Evolutionary conservation across 345 rosid species (phyloP), one percentile per base, ranked within the genome.

Genomic region (Ceriops zippeliana): DNA sequence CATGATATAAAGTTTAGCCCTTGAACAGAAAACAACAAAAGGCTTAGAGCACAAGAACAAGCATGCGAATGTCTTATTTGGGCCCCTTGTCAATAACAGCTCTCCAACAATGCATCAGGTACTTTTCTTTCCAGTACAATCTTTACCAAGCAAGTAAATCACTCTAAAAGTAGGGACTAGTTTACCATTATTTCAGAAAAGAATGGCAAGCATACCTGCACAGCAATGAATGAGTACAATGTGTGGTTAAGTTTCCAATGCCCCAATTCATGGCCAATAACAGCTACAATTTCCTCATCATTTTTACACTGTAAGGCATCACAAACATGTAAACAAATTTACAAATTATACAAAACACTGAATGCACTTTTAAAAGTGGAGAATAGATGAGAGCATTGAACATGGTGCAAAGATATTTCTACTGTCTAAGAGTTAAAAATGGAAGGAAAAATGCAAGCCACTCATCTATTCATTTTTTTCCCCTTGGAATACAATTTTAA

Each of bases 171-270:
- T 42, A 13, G 49, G 17, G 49, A 42, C 49, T 13, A 15, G 16
- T 42, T 38, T 15, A 42, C 49, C 16, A 42, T 42, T 42, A 42
- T 42, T 42, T 42, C 0, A 0, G 17, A 13, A 42, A 13, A 42
- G 17, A 42, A 35, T 47, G 9, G 59, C 24, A 35, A 71, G 65
- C 83, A 69, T 72, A 90, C 99, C 90, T 96, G 98, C 65, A 96
- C 87, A 19, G 95, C 92, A 75, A 96, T 77, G 76, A 96, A 96
- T 9, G 96, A 86, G 85, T 87, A 90, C 79, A 90, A 84, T 6
- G 98, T 96, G 78, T 96, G 99, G 74, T 86, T 96, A 67, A 96
- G 91, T 78, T 96, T 96, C 99, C 99, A 92, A 67, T 96, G 99
- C 65, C 99, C 99, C 69, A 96, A 84, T 83, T 96, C 99, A 81